Evolutionary conservation across 352 stramenopile species (phyloP).

Genomic region (Thraustotheca clavata): DNA sequence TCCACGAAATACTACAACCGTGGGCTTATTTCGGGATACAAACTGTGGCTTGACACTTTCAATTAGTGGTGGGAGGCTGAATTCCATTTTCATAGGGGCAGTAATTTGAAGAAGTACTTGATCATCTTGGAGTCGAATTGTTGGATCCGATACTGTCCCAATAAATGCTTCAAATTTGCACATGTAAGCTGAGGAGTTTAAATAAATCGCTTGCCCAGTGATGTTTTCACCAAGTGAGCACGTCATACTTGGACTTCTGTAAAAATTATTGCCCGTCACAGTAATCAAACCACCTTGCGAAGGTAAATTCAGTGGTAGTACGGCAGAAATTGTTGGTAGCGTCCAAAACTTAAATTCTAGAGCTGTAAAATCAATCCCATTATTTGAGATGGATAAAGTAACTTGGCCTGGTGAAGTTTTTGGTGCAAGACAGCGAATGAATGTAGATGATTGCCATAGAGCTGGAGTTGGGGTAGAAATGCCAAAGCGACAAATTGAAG

Average conservation of each 20-base stretch:
- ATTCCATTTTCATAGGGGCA: background rate
- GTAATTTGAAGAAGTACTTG: background rate
- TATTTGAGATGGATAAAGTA: constrained; percentile 18
- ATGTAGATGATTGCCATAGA: constrained; percentile 3
- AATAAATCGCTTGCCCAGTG: background rate
- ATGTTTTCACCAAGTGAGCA: background rate
- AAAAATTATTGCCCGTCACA: constrained; percentile 17
- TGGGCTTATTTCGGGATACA: background rate
- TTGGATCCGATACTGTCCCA: background rate
- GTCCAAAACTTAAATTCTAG: constrained; percentile 5
- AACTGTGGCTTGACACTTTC: background rate
- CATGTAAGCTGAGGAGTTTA: background rate
- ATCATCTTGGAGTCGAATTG: background rate
- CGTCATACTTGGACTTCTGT: background rate
- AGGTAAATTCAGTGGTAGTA: background rate
- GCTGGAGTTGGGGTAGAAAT: background rate
- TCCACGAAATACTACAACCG: background rate
- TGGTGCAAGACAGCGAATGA: constrained; percentile 6
- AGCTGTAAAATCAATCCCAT: constrained; percentile 19
- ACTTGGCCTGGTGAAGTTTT: background rate
- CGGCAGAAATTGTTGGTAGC: background rate
- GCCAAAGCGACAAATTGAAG: constrained; percentile 4
- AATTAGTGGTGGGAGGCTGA: background rate
- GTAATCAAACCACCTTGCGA: background rate
- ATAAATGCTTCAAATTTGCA: background rate